phyloP scores from a whole-genome alignment of 345 rosid genomes.

The Aegle marmelos region DNA sequence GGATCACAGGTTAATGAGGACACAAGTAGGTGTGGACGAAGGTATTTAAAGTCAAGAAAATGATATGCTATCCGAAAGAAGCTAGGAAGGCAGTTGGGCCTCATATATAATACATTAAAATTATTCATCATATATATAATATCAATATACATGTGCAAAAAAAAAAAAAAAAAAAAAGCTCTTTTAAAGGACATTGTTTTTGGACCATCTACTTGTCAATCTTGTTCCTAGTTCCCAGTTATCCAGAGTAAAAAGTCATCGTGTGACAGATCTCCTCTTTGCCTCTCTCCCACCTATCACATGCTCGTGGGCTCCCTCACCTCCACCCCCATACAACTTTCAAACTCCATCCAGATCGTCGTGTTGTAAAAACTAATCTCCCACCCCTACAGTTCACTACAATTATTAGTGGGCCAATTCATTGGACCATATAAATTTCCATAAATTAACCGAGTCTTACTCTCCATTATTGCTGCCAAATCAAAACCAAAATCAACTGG shows the following conservation, averaged over 20 bases:
- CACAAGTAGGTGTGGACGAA: slow-evolving; percentile 18
- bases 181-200: slow-evolving; percentile 2
- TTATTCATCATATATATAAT: too few relatives aligned
- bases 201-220: slow-evolving; percentile 10
- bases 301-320: slow-evolving; percentile 30
- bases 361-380: neutral
- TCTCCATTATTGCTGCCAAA: neutral
- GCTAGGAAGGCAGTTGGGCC: slow-evolving; percentile 24
- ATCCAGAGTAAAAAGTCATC: slow-evolving; percentile 2
- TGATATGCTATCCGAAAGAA: slow-evolving; percentile 37
- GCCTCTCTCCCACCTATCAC: slow-evolving; percentile 15
- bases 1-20: slow-evolving; percentile 10
- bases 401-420: slow-evolving; percentile 5
- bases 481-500: neutral
- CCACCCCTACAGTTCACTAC: neutral
- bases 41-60: slow-evolving; percentile 42
- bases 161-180: neutral
- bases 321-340: neutral
- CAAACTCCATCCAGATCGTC: neutral
- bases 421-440: neutral
- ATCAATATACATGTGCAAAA: too few relatives aligned
- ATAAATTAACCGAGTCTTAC: neutral
- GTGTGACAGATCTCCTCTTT: neutral
- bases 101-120: neutral
- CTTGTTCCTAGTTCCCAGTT: slow-evolving; percentile 3